Evolutionary conservation across 2,329 filamentous ascomycete genomes (phyloP).

Genomic region (Myriosclerotinia curreyana): DNA sequence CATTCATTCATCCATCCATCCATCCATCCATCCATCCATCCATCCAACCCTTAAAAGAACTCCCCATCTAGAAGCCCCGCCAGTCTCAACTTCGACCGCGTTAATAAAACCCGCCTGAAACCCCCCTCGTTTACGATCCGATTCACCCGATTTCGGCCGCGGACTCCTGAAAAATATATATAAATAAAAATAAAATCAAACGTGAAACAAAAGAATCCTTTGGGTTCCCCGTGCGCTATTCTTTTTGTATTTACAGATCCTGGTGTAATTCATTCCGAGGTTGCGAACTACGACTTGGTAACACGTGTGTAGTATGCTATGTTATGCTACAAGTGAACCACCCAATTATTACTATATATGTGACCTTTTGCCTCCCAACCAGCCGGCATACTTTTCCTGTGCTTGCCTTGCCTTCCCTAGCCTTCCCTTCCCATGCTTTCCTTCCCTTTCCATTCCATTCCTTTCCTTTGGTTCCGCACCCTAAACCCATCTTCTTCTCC

Average conservation of each 20-base stretch:
- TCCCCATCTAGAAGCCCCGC: too few relatives aligned
- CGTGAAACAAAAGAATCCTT: too few relatives aligned
- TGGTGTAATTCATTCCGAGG: neutral
- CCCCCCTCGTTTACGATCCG: neutral
- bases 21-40: too few relatives aligned
- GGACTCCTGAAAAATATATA: too few relatives aligned
- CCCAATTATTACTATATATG: slow-evolving; percentile 12
- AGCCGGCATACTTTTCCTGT: neutral
- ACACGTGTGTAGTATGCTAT: neutral
- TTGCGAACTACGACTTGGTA: neutral
- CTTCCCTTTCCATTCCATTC: too few relatives aligned
- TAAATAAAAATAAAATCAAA: too few relatives aligned
- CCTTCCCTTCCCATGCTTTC: neutral
- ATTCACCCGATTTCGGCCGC: neutral
- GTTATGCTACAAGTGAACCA: slow-evolving; percentile 1
- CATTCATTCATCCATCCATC: too few relatives aligned
- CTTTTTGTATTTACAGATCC: neutral
- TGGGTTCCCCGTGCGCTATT: neutral
- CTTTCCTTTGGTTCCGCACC: neutral
- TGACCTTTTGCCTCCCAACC: slow-evolving; percentile 2
- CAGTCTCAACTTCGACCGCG: too few relatives aligned
- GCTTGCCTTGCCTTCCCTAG: neutral
- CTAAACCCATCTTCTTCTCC: neutral
- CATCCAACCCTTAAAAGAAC: too few relatives aligned
- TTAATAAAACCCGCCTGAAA: neutral